phyloP scores from a whole-genome alignment of 139 green algal species.

The Limnomonas spitsbergensis region DNA sequence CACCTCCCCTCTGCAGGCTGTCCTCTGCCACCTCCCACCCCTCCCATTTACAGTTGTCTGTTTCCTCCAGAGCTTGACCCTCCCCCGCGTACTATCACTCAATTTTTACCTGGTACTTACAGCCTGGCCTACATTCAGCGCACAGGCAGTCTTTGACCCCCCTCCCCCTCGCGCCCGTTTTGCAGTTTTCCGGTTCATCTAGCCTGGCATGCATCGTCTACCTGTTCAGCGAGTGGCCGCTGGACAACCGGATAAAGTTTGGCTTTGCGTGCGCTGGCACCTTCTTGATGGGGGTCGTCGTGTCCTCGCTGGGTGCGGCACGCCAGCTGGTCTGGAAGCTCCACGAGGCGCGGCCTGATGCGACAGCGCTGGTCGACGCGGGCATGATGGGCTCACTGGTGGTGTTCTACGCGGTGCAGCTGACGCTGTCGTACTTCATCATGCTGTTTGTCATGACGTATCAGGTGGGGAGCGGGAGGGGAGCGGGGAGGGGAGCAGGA shows the following conservation, averaged over 20 bases:
- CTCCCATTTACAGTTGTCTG: too few species aligned
- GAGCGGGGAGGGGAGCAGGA: too few species aligned
- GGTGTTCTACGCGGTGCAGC: not conserved
- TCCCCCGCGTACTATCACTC: too few species aligned
- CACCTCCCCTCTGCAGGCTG: too few species aligned
- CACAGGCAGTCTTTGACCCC: too few species aligned
- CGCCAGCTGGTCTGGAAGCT: not conserved
- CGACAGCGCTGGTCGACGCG: not conserved
- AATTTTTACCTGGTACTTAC: too few species aligned
- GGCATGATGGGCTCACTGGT: not conserved
- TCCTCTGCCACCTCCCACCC: too few species aligned
- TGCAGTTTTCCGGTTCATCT: conserved; percentile 2
- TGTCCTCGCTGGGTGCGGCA: not conserved
- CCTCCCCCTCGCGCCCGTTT: too few species aligned
- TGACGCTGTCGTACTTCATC: conserved; percentile 6
- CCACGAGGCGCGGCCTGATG: not conserved
- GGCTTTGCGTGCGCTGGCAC: conserved; percentile 30
- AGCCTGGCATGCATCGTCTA: conserved; percentile 26
- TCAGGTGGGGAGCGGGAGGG: conserved; percentile 3
- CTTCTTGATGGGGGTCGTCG: conserved; percentile 26
- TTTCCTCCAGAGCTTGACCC: too few species aligned
- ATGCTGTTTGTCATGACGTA: conserved; percentile 19
- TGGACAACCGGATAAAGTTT: conserved; percentile 28
- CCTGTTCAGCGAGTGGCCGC: conserved; percentile 32
- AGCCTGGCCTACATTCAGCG: too few species aligned